A percentile compares a stretch with the other conserved stretches of the same genome.
Evolutionary conservation across 148 eudicot species (phyloP).

Genomic region (Camellia lanceoleosa): DNA sequence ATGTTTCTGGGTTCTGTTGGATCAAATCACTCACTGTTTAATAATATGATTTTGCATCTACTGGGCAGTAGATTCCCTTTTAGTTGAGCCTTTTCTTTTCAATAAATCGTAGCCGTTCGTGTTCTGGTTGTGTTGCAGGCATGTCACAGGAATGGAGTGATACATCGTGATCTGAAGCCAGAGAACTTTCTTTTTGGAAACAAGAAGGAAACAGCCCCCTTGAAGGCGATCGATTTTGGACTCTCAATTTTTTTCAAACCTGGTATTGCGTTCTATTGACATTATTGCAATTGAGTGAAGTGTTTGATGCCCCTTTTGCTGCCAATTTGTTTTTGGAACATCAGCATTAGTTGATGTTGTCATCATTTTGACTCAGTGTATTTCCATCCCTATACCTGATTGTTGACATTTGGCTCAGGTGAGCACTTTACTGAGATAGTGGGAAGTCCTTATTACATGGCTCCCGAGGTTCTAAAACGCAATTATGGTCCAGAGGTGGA

Average conservation of each 20-base stretch:
- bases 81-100: not conserved
- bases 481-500: conserved; percentile 59
- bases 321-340: not conserved
- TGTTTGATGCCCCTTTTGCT: not conserved
- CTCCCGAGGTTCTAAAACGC: conserved; percentile 63
- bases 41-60: not conserved
- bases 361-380: not conserved
- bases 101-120: not conserved
- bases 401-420: conserved; percentile 29
- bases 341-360: not conserved
- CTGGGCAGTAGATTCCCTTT: not conserved
- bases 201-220: conserved; percentile 53
- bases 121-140: conserved; percentile 19
- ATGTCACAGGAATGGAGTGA: conserved; percentile 52
- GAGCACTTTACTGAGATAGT: conserved; percentile 50
- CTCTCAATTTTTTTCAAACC: conserved; percentile 45
- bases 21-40: not conserved
- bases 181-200: conserved; percentile 49
- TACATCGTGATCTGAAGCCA: conserved; percentile 54
- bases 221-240: conserved; percentile 56
- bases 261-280: conserved; percentile 23
- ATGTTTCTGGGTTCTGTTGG: not conserved
- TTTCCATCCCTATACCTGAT: not conserved
- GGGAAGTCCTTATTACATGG: conserved; percentile 68
- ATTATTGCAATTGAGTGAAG: not conserved